Percentiles rank a stretch among this genome's conserved stretches.
These are phyloP conservation scores for Leishmania braziliensis DNA, from an alignment of 208 protist genomes.

Conservation along the genomic window DNA sequence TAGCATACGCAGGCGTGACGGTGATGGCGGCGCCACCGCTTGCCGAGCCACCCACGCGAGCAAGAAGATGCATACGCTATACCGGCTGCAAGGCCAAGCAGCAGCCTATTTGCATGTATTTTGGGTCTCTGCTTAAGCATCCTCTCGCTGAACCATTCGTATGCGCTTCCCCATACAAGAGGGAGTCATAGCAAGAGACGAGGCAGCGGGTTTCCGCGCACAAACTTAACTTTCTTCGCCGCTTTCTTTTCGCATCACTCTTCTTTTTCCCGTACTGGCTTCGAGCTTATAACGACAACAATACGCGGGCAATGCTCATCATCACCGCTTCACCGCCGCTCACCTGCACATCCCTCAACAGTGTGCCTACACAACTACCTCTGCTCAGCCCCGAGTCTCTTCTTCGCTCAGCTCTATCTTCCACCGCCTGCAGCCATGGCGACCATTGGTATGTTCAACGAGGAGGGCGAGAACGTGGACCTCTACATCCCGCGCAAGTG, in stretches of 20 bases:
- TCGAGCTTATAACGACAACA: background rate
- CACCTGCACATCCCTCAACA: background rate
- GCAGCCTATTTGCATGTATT: background rate
- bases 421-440: slow-evolving; percentile 51
- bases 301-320: background rate
- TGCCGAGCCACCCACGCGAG: background rate
- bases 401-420: background rate
- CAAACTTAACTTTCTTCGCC: background rate
- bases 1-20: background rate
- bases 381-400: background rate
- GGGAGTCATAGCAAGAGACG: background rate
- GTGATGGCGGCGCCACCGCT: background rate
- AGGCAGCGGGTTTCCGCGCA: background rate
- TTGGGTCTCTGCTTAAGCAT: background rate
- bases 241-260: background rate
- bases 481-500: slow-evolving; percentile 97
- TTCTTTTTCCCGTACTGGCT: background rate
- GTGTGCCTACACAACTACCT: slow-evolving; percentile 2
- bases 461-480: slow-evolving; percentile 93
- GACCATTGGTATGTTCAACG: slow-evolving; percentile 92
- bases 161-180: no score
- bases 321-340: no score
- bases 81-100: background rate
- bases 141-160: background rate
- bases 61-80: background rate